phyloP scores from a whole-genome alignment of 768 basidiomycete genomes.

The Suillus variegatus region DNA sequence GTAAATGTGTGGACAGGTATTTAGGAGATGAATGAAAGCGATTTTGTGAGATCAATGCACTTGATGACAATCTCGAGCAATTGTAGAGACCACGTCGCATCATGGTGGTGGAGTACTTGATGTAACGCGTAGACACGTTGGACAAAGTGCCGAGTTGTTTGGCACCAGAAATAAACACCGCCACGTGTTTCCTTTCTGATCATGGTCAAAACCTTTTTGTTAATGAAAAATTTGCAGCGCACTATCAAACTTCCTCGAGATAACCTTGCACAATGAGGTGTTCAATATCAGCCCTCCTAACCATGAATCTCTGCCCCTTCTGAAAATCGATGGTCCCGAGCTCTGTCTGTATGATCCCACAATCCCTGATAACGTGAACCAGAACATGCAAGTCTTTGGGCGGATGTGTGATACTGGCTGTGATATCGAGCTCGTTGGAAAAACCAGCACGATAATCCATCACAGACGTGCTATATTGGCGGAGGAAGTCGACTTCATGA shows the following conservation, averaged over 20 bases:
- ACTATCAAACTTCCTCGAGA: conserved; percentile 73
- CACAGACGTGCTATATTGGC: conserved; percentile 76
- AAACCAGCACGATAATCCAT: conserved; percentile 86
- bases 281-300: conserved; percentile 87
- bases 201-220: not conserved
- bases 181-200: conserved; percentile 5
- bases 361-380: conserved; percentile 85
- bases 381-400: conserved; percentile 89
- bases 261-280: conserved; percentile 93
- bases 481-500: conserved; percentile 81
- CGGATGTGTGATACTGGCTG: conserved; percentile 77
- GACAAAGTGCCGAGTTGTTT: conserved; percentile 21
- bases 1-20: conserved; percentile 2
- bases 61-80: not conserved
- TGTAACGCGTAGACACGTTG: not conserved
- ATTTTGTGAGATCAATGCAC: not conserved
- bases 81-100: conserved; percentile 1
- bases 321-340: conserved; percentile 88
- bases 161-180: conserved; percentile 26
- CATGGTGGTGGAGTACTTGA: conserved; percentile 16
- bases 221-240: conserved; percentile 10
- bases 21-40: not conserved
- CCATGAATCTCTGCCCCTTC: conserved; percentile 88
- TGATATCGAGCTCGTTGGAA: conserved; percentile 85
- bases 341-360: conserved; percentile 91